phyloP scores from a whole-genome alignment of 306 rosid species.

The Malus sylvestris region DNA sequence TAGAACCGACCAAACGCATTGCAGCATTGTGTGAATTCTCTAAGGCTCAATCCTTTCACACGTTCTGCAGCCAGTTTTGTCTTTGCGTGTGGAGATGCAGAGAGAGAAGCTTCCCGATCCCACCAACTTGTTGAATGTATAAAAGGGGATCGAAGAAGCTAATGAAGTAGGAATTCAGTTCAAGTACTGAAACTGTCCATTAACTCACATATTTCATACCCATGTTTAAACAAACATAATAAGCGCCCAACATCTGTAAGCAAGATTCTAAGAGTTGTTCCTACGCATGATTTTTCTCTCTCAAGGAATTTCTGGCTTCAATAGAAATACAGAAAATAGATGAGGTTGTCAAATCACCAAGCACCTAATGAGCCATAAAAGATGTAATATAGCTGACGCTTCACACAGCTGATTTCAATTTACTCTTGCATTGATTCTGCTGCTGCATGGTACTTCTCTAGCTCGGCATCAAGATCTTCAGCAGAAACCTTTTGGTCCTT shows the following conservation, averaged over 20 bases:
- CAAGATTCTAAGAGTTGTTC: slow-evolving; percentile 41
- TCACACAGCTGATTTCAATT: slow-evolving; percentile 36
- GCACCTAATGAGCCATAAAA: slow-evolving; percentile 38
- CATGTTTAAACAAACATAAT: slow-evolving; percentile 38
- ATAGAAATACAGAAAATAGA: slow-evolving; percentile 47
- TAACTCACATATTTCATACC: slow-evolving; percentile 52
- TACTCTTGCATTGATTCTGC: slow-evolving; percentile 48
- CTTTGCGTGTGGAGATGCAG: slow-evolving; percentile 38
- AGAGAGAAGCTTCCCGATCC: slow-evolving; percentile 38
- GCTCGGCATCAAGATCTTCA: slow-evolving; percentile 90
- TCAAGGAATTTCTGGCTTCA: slow-evolving; percentile 33
- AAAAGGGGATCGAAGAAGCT: slow-evolving; percentile 23
- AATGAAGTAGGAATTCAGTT: slow-evolving; percentile 16
- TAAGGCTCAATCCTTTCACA: slow-evolving; percentile 53
- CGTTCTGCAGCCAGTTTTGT: slow-evolving; percentile 44
- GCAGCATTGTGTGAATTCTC: slow-evolving; percentile 44
- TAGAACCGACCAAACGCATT: slow-evolving; percentile 38
- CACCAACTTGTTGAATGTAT: slow-evolving; percentile 40
- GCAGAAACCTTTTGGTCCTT: slow-evolving; percentile 52
- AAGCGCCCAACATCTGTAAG: slow-evolving; percentile 51
- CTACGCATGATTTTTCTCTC: slow-evolving; percentile 29
- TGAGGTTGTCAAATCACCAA: slow-evolving; percentile 32
- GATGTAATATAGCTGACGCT: slow-evolving; percentile 33
- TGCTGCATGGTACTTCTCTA: slow-evolving; percentile 91
- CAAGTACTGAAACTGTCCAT: slow-evolving; percentile 32